Conservation (phyloP, 352 stramenopile genomes). For the Globisporangium parvum region DNA sequence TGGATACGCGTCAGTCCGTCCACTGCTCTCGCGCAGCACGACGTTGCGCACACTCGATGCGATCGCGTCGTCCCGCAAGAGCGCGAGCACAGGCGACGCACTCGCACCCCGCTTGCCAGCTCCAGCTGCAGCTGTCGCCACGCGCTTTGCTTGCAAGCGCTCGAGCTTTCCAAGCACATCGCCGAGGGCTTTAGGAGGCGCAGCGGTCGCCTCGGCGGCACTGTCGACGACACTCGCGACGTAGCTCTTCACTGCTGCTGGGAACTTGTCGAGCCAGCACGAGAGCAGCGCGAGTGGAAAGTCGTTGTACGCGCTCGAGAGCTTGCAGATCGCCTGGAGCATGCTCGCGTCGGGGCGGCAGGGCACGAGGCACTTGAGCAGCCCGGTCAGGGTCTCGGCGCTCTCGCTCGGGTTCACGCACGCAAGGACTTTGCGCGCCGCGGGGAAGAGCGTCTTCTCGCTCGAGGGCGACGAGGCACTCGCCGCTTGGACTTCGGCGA, state of each 20-base stretch:
- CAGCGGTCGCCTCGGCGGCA: conserved; percentile 6
- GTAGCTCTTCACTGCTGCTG: conserved; percentile 49
- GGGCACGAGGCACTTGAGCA: conserved; percentile 73
- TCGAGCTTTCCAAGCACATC: conserved; percentile 64
- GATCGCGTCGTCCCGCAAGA: conserved; percentile 48
- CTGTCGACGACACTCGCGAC: conserved; percentile 43
- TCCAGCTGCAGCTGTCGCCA: conserved; percentile 5
- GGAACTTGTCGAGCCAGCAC: conserved; percentile 68
- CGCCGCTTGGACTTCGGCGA: conserved; percentile 42
- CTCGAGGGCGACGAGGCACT: no score
- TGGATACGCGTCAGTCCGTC: not conserved
- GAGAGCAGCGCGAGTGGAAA: conserved; percentile 63
- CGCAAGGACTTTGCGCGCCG: conserved; percentile 65
- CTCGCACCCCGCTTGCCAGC: conserved; percentile 5
- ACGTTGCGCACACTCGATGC: conserved; percentile 31
- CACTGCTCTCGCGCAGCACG: conserved; percentile 7
- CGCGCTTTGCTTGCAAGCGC: conserved; percentile 38
- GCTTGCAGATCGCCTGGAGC: conserved; percentile 75
- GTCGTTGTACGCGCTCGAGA: conserved; percentile 49
- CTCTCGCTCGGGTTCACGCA: conserved; percentile 70
- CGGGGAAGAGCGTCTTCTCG: conserved; percentile 56
- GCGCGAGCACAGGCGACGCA: conserved; percentile 14
- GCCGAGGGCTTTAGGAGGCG: conserved; percentile 33
- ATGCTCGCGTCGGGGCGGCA: conserved; percentile 58
- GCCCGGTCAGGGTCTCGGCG: conserved; percentile 60